Evolutionary conservation across 805 yeast genomes (phyloP).

Genomic region (Kazachstania bromeliacearum): DNA sequence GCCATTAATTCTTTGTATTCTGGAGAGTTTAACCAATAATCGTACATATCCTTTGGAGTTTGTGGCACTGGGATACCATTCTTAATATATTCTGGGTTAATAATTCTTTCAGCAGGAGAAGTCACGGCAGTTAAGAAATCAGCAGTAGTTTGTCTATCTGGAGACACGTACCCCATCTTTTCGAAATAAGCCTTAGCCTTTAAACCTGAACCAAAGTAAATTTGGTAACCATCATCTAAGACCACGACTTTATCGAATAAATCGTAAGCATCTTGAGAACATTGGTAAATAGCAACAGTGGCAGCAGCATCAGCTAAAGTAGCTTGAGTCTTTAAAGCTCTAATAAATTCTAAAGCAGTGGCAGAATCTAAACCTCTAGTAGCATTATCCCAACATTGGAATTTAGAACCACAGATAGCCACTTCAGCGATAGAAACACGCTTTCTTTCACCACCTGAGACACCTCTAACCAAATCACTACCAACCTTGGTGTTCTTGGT

Average conservation of each 20-base stretch:
- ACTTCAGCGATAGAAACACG: constrained; percentile 81
- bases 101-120: constrained; percentile 52
- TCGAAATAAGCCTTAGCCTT: constrained; percentile 50
- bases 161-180: constrained; percentile 58
- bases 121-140: constrained; percentile 65
- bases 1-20: constrained; percentile 33
- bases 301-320: constrained; percentile 44
- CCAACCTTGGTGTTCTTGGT: constrained; percentile 57
- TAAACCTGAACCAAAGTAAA: constrained; percentile 50
- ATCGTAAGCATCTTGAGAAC: constrained; percentile 56
- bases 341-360: constrained; percentile 67
- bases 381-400: constrained; percentile 72
- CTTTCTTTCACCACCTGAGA: constrained; percentile 80
- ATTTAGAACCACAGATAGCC: constrained; percentile 50
- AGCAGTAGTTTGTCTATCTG: constrained; percentile 61
- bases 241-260: constrained; percentile 55
- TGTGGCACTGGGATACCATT: constrained; percentile 48
- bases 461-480: constrained; percentile 56
- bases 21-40: constrained; percentile 46
- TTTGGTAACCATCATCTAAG: constrained; percentile 50
- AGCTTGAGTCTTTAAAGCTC: constrained; percentile 58
- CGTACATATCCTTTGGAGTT: constrained; percentile 53
- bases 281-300: constrained; percentile 62
- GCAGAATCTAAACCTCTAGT: constrained; percentile 83
- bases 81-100: constrained; percentile 27